Percentiles rank a stretch among this genome's conserved stretches.
Evolutionary conservation across 306 rosid species (phyloP).

Genomic region (Dicorynia guianensis): DNA sequence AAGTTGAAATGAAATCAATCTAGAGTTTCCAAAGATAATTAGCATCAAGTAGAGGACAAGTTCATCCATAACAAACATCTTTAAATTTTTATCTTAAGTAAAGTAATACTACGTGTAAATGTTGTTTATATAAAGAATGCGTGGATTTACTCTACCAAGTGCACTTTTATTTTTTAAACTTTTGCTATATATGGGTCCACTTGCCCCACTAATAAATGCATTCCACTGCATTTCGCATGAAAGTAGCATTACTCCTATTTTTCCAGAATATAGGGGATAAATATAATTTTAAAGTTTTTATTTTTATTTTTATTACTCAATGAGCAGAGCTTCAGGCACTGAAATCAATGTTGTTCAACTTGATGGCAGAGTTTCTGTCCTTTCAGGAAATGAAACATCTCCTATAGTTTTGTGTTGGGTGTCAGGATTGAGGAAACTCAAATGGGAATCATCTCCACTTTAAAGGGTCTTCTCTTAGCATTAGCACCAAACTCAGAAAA

Average conservation of each 20-base stretch:
- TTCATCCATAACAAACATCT: background rate
- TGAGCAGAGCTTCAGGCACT: conserved; percentile 16
- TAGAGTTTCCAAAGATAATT: background rate
- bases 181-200: too few species aligned
- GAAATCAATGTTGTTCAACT: conserved; percentile 34
- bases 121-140: too few species aligned
- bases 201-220: too few species aligned
- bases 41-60: background rate
- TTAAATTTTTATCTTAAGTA: too few species aligned
- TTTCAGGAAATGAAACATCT: background rate
- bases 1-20: background rate
- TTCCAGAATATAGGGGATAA: too few species aligned
- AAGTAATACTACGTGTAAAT: too few species aligned
- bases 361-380: background rate
- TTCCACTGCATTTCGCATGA: too few species aligned
- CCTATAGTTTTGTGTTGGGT: background rate
- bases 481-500: background rate
- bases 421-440: background rate
- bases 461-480: background rate
- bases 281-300: too few species aligned
- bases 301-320: too few species aligned
- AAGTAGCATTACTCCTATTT: too few species aligned
- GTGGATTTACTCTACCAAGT: too few species aligned
- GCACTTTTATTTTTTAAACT: too few species aligned
- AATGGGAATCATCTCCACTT: background rate